A percentile compares a stretch with the other conserved stretches of the same genome.
Conservation (phyloP, 2,329 filamentous ascomycete species). For the Drechslerella dactyloides region DNA sequence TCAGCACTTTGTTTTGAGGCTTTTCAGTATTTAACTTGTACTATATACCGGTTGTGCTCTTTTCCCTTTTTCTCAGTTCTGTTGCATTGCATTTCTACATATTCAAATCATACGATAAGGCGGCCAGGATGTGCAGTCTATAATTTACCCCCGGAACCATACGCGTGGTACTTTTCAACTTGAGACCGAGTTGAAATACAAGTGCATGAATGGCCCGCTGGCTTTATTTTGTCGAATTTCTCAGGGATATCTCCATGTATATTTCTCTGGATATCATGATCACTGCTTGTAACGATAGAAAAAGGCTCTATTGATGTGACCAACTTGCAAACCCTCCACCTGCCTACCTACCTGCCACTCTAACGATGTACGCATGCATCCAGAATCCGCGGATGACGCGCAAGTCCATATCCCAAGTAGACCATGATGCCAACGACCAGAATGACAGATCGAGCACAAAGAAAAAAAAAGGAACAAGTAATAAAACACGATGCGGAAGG, state of each 20-base stretch:
- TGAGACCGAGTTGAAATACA: background rate
- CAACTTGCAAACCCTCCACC: background rate
- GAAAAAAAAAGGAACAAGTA: background rate
- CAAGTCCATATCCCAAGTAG: conserved; percentile 7
- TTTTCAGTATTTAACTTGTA: conserved; percentile 40
- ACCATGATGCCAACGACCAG: conserved; percentile 14
- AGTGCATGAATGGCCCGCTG: background rate
- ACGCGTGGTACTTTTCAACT: background rate
- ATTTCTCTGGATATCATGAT: background rate
- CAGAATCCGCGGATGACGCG: background rate
- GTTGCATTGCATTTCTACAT: conserved; percentile 12
- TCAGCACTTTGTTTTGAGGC: conserved; percentile 29
- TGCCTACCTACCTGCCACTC: background rate
- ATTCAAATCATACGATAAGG: too few relatives aligned
- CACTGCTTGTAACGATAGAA: background rate
- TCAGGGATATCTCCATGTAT: too few relatives aligned
- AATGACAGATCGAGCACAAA: conserved; percentile 2
- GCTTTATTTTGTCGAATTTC: background rate
- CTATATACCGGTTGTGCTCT: conserved; percentile 33
- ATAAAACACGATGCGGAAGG: too few relatives aligned
- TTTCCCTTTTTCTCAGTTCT: conserved; percentile 30
- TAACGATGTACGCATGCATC: background rate
- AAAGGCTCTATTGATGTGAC: background rate
- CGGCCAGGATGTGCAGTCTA: background rate
- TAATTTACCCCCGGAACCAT: background rate